phyloP scores from a whole-genome alignment of 2,329 filamentous ascomycete species.

The Cladophialophora psammophila region DNA sequence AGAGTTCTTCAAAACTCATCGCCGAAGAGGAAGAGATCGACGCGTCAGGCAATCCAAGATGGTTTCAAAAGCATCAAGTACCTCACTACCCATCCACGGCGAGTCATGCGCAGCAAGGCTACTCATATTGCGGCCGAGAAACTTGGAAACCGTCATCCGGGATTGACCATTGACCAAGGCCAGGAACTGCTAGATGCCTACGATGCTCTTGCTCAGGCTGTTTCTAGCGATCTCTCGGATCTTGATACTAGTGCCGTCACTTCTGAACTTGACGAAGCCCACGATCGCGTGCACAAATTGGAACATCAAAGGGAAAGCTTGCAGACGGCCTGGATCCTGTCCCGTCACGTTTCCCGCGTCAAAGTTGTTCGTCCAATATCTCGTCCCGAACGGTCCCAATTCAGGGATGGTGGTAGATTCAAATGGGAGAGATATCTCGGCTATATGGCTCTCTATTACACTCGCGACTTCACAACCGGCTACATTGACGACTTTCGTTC shows the following conservation, averaged over 20 bases:
- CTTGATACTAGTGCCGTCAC: slow-evolving; percentile 26
- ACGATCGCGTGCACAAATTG: slow-evolving; percentile 42
- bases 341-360: slow-evolving; percentile 49
- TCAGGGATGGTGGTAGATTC: slow-evolving; percentile 41
- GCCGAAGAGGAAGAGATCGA: slow-evolving; percentile 30
- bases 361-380: slow-evolving; percentile 45
- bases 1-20: slow-evolving; percentile 39
- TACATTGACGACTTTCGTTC: slow-evolving; percentile 48
- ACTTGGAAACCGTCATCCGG: slow-evolving; percentile 47
- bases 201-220: slow-evolving; percentile 40
- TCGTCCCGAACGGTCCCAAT: slow-evolving; percentile 41
- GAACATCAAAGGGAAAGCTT: slow-evolving; percentile 47
- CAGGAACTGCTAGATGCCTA: slow-evolving; percentile 46
- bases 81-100: slow-evolving; percentile 44
- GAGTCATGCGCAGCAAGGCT: slow-evolving; percentile 44
- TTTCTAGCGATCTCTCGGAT: slow-evolving; percentile 30
- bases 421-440: slow-evolving; percentile 47
- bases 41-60: slow-evolving; percentile 38
- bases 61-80: slow-evolving; percentile 33
- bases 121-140: slow-evolving; percentile 43
- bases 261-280: slow-evolving; percentile 32
- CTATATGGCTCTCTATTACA: slow-evolving; percentile 46
- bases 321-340: slow-evolving; percentile 49
- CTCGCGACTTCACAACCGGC: slow-evolving; percentile 45
- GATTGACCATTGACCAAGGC: slow-evolving; percentile 41